These are phyloP conservation scores for Sporothrix protearum DNA, from an alignment of 2,329 filamentous ascomycete genomes.

Conservation along the genomic window DNA sequence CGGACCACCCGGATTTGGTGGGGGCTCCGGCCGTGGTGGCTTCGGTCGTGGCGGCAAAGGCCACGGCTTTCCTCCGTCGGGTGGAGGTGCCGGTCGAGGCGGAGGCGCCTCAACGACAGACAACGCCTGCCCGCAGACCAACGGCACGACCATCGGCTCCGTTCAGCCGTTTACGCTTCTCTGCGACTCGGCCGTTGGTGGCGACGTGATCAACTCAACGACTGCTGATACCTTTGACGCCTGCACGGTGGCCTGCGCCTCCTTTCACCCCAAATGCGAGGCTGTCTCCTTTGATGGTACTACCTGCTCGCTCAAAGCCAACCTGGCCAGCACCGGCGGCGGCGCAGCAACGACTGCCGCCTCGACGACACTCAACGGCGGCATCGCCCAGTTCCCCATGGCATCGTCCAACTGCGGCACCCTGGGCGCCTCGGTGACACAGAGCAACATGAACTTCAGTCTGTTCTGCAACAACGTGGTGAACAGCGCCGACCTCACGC, in stretches of 20 bases:
- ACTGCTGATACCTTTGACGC: slow-evolving; percentile 29
- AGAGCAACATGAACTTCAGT: neutral
- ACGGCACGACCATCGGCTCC: slow-evolving; percentile 33
- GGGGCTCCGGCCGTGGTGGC: neutral
- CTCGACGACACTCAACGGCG: slow-evolving; percentile 30
- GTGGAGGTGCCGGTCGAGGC: neutral
- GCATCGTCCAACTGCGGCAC: slow-evolving; percentile 33
- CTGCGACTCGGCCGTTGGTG: slow-evolving; percentile 31
- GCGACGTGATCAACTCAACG: slow-evolving; percentile 28
- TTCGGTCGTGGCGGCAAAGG: neutral
- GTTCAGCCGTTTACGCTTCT: slow-evolving; percentile 32
- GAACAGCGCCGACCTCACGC: slow-evolving; percentile 32
- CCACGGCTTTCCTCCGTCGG: neutral
- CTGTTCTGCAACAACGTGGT: slow-evolving; percentile 33
- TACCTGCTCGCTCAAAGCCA: slow-evolving; percentile 32
- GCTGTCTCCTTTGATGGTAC: slow-evolving; percentile 31
- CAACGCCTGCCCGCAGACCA: slow-evolving; percentile 31
- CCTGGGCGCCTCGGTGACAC: slow-evolving; percentile 26
- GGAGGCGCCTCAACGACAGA: neutral
- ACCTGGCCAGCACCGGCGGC: slow-evolving; percentile 21
- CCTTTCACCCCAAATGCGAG: slow-evolving; percentile 35
- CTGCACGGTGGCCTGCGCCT: slow-evolving; percentile 34
- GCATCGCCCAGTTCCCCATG: slow-evolving; percentile 31
- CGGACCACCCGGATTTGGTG: neutral
- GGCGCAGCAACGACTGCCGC: slow-evolving; percentile 20